Percentiles rank a stretch among this genome's conserved stretches.
Evolutionary conservation across 352 stramenopile genomes (phyloP).

Genomic region (Globisporangium yorkense): DNA sequence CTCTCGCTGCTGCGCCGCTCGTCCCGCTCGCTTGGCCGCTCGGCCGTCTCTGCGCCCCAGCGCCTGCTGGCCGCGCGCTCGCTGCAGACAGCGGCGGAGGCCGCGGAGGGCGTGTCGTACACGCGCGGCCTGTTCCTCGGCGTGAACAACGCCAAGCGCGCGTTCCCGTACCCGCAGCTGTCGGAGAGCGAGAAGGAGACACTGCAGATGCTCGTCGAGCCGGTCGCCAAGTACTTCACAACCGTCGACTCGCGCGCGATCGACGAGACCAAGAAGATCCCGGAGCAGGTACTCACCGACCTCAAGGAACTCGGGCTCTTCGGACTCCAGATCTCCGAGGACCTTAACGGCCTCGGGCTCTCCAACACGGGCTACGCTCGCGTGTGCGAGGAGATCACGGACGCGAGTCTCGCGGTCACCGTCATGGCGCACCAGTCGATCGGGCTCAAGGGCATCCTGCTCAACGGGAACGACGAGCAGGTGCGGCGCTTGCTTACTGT

Average conservation of each 20-base stretch:
- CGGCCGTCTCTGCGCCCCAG: slow-evolving; percentile 11
- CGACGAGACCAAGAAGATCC: slow-evolving; percentile 80
- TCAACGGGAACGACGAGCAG: slow-evolving; percentile 75
- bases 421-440: slow-evolving; percentile 89
- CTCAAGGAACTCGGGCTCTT: slow-evolving; percentile 86
- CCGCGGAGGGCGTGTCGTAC: slow-evolving; percentile 64
- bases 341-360: slow-evolving; percentile 67
- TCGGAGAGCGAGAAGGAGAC: slow-evolving; percentile 72
- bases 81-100: slow-evolving; percentile 69
- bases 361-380: slow-evolving; percentile 84
- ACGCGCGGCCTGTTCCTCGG: slow-evolving; percentile 78
- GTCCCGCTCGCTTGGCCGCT: slow-evolving; percentile 6
- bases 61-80: slow-evolving; percentile 18
- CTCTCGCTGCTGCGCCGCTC: slow-evolving; percentile 35
- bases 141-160: slow-evolving; percentile 71
- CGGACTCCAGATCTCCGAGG: slow-evolving; percentile 79
- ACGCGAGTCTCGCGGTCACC: slow-evolving; percentile 71
- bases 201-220: slow-evolving; percentile 81
- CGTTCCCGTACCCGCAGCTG: slow-evolving; percentile 75
- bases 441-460: slow-evolving; percentile 82
- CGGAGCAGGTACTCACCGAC: slow-evolving; percentile 57
- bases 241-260: slow-evolving; percentile 65
- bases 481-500: slow-evolving; percentile 6
- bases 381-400: slow-evolving; percentile 81
- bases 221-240: slow-evolving; percentile 74